These are phyloP conservation scores for Lactifluus piperatus DNA, from an alignment of 768 basidiomycete species.

Conservation along the genomic window DNA sequence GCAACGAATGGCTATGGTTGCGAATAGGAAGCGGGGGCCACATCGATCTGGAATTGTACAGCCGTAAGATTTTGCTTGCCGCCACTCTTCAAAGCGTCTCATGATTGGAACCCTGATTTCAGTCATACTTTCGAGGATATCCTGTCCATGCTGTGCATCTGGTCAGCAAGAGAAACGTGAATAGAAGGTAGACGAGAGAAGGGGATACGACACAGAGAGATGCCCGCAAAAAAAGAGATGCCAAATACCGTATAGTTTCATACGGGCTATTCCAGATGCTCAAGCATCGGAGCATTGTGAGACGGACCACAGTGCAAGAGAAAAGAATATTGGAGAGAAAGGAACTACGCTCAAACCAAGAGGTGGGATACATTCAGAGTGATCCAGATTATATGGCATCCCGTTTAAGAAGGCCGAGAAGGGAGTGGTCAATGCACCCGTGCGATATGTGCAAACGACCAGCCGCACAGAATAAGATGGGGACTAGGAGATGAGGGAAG, in stretches of 20 bases:
- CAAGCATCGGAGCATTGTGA: not conserved
- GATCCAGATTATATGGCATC: not conserved
- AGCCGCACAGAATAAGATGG: not conserved
- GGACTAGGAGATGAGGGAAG: not conserved
- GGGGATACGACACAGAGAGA: not conserved
- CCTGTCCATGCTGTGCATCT: slow-evolving; percentile 55
- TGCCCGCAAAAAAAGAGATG: not conserved
- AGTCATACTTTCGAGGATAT: slow-evolving; percentile 58
- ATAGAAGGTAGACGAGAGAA: not conserved
- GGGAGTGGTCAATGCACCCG: not conserved
- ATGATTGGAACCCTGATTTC: slow-evolving; percentile 57
- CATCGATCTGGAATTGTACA: slow-evolving; percentile 8
- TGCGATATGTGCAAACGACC: not conserved
- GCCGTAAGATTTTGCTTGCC: slow-evolving; percentile 22
- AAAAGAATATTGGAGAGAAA: not conserved
- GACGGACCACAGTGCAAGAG: not conserved
- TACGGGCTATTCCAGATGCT: not conserved
- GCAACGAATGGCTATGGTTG: not conserved
- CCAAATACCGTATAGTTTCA: not conserved
- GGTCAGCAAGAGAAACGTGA: slow-evolving; percentile 10
- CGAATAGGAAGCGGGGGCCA: not conserved
- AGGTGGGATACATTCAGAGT: not conserved
- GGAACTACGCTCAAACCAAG: not conserved
- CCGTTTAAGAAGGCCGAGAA: not conserved
- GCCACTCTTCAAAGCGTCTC: slow-evolving; percentile 56